Evolutionary conservation across 2,329 filamentous ascomycete species (phyloP), one percentile per base, ranked within the genome.

Genomic region (Penicillium paneum): DNA sequence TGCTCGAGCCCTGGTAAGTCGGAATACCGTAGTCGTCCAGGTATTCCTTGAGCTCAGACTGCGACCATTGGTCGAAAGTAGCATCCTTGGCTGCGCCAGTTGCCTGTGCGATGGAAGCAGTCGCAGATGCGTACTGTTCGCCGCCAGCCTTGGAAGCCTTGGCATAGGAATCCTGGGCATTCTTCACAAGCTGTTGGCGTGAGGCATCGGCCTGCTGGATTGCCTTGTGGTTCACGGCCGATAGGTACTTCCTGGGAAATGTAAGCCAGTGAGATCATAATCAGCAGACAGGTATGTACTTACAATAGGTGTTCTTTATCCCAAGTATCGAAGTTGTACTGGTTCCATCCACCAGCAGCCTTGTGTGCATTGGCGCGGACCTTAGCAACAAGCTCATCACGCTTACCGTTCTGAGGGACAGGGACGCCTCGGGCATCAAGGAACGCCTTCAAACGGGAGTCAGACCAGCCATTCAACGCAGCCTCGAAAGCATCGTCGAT

Each of bases 241-340:
- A 74, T 11, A 82, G 66, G 57, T 79, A 82, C 57, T 78, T 78
- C 61, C 77, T 79, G 0, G 35, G 24, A 26, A 13, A 19, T 6
- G 34, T 44, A 11, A 40, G 45, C 17, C 75, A 56, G 84, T 85
- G 1, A 75, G 69, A 67, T 48, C 58, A 42, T 15, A 6, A 12
- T 13, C 3, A 11, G 38, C 31, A 11, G n/a, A 7, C 19, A 13
- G 15, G 15, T 26, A 26, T 35, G 7, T 21, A 60, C 76, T 67
- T 72, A 80, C 78, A 85, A 86, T 43, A 93, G 73, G 66, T 89
- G 88, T 3, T 90, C 86, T 49, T 81, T 79, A 36, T 84, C 88
- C 73, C 88, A 85, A 58, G 90, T 90, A 62, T 92, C 88, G 69
- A 91, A 91, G 15, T 86, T 90, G 88, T 89, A 92, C 3, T 86